Conservation (phyloP, 768 basidiomycete species). For the Lactarius indigo region DNA sequence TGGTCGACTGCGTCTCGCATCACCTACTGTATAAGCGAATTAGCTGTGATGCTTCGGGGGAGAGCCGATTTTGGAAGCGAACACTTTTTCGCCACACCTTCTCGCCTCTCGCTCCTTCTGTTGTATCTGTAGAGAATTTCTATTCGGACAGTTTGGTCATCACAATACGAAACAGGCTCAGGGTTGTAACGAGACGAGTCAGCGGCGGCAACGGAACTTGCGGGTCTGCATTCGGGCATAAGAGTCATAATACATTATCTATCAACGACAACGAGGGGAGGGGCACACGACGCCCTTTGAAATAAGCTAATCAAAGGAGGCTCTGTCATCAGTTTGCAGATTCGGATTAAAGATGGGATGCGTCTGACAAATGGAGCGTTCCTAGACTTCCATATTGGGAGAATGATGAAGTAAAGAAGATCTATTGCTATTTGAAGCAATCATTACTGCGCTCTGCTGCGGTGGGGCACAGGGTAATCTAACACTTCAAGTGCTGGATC, state of each 20-base stretch:
- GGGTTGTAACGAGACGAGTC: not conserved
- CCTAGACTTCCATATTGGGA: not conserved
- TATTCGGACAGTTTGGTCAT: constrained; percentile 1
- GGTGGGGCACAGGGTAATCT: not conserved
- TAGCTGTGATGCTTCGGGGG: constrained; percentile 13
- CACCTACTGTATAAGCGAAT: not conserved
- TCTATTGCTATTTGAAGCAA: not conserved
- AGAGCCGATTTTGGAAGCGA: constrained; percentile 18
- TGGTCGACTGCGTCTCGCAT: constrained; percentile 1
- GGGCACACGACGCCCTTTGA: not conserved
- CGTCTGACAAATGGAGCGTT: not conserved
- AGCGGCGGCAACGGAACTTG: not conserved
- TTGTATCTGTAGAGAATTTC: constrained; percentile 13
- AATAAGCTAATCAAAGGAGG: not conserved
- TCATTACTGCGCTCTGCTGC: not conserved
- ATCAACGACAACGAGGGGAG: too few species aligned
- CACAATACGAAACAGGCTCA: not conserved
- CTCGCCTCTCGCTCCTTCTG: not conserved
- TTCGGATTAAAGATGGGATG: not conserved
- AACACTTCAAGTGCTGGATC: not conserved
- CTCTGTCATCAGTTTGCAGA: constrained; percentile 13
- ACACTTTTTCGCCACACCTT: not conserved
- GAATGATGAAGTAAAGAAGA: not conserved
- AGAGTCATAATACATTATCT: constrained; percentile 1
- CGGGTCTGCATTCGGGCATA: not conserved